Evolutionary conservation across 306 rosid species (phyloP).

Genomic region (Adenanthera pavonina): DNA sequence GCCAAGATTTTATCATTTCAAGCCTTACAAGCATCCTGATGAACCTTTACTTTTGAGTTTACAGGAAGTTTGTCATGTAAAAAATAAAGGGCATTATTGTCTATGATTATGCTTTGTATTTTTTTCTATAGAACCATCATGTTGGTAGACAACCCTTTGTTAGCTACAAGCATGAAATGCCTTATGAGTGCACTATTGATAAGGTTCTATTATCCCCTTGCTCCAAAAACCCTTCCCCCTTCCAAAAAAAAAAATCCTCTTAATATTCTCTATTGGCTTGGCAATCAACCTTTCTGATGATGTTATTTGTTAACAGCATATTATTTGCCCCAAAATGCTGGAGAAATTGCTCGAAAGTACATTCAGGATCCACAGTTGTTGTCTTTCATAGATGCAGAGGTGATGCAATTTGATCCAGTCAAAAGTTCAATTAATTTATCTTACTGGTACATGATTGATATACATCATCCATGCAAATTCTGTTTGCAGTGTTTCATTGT

Average conservation of each 20-base stretch:
- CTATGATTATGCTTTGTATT: conserved; percentile 20
- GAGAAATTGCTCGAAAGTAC: conserved; percentile 85
- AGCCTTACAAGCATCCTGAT: not conserved
- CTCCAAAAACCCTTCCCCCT: too few species aligned
- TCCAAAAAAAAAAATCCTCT: not conserved
- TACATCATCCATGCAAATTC: conserved; percentile 19
- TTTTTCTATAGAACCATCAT: conserved; percentile 17
- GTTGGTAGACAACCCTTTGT: conserved; percentile 20
- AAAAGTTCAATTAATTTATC: conserved; percentile 34
- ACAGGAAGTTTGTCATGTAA: not conserved
- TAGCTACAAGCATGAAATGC: conserved; percentile 26
- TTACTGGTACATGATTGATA: conserved; percentile 26
- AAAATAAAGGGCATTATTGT: not conserved
- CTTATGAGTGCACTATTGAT: conserved; percentile 1
- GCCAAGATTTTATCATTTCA: conserved; percentile 11
- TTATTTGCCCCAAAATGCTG: conserved; percentile 95
- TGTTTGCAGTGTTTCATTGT: conserved; percentile 88
- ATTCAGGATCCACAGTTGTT: conserved; percentile 79
- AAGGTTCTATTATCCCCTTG: not conserved
- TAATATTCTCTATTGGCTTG: conserved; percentile 29
- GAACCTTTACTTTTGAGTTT: not conserved
- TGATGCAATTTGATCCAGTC: conserved; percentile 43
- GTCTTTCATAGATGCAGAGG: conserved; percentile 98
- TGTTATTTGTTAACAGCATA: conserved; percentile 65
- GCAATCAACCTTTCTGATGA: conserved; percentile 33